Conservation (phyloP, 768 basidiomycete species). For the Trametes villosa region DNA sequence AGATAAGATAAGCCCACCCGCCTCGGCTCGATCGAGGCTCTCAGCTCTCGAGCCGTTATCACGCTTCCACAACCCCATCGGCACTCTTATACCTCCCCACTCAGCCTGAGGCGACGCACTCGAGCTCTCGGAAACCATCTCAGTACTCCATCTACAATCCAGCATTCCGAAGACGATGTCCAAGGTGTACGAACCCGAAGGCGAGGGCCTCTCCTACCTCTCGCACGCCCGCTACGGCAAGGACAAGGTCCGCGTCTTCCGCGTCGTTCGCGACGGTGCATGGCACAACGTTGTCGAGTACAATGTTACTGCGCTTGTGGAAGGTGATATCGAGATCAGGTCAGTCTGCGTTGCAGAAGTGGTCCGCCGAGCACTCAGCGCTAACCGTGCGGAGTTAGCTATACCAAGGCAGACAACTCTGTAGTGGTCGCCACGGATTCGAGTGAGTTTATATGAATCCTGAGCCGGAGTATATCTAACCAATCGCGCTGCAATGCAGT, state of each 20-base stretch:
- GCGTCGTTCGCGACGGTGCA: conserved; percentile 72
- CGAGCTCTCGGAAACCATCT: too few relatives aligned
- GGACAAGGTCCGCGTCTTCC: conserved; percentile 83
- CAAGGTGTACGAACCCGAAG: conserved; percentile 12
- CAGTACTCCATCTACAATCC: too few relatives aligned
- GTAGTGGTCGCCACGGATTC: conserved; percentile 92
- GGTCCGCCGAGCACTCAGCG: neutral
- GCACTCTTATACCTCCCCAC: neutral
- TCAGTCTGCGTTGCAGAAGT: conserved; percentile 33
- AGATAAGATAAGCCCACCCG: neutral
- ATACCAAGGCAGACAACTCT: conserved; percentile 87
- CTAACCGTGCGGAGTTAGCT: conserved; percentile 49
- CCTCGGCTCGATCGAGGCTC: neutral
- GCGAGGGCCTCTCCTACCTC: conserved; percentile 36
- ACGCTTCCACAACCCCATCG: neutral
- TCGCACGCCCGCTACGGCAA: conserved; percentile 79
- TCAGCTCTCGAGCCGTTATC: neutral
- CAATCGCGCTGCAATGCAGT: conserved; percentile 29
- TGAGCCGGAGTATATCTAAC: neutral
- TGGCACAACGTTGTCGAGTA: conserved; percentile 85
- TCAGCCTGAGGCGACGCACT: too few relatives aligned
- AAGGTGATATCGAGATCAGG: conserved; percentile 84
- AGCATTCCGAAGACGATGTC: neutral
- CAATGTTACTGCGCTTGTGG: conserved; percentile 76
- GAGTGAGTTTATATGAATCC: conserved; percentile 53